Base-by-base conservation (phyloP, 1,139 yeast genomes). In the Meyerozyma sp. region DNA sequence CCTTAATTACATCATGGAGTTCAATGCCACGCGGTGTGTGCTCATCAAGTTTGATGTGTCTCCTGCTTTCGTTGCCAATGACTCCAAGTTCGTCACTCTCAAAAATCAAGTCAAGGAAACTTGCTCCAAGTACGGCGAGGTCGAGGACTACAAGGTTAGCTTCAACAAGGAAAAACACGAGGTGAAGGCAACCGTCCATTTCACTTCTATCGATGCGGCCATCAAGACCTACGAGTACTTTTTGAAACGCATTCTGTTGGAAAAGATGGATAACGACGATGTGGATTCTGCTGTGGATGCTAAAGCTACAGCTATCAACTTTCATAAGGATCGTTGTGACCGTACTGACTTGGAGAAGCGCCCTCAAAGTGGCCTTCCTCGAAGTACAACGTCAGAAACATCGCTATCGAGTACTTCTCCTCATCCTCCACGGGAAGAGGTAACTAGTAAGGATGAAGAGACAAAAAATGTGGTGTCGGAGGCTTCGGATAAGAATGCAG, bases 121-220 rank as follows among this genome's bases (percentile, higher is more conserved):
- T 36, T 63, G 68, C 49, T 48, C 50, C 26, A 61, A 58, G 41
- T 65, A 65, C 50, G 76, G 75, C 8, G 70, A 63, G 1, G 55
- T 66, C 36, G 77, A 71, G 45, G 62, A 62, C 36, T 61, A 63
- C 44, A 53, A 54, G 35, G 40, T 55, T 25, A 25, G 47, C 4
- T 28, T 16, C 20, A 38, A 36, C 14, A n/a, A 13, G 27, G 32
- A 32, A 23, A 18, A 13, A 3, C 11, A 26, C 18, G 40, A 43
- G 38, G 18, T 44, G 39, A 51, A 49, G 39, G 56, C 53, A 5
- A 41, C 56, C 26, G 57, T 67, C 11, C 77, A 72, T 51, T 73
- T 65, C 46, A 64, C 67, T 13, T 64, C 73, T 2, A 70, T 73
- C 20, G 77, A 71, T 46, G 51, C 72, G 4, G 68, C 73, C 18